Base-by-base conservation (phyloP, 306 rosid species). In the Erythrophleum fordii region DNA sequence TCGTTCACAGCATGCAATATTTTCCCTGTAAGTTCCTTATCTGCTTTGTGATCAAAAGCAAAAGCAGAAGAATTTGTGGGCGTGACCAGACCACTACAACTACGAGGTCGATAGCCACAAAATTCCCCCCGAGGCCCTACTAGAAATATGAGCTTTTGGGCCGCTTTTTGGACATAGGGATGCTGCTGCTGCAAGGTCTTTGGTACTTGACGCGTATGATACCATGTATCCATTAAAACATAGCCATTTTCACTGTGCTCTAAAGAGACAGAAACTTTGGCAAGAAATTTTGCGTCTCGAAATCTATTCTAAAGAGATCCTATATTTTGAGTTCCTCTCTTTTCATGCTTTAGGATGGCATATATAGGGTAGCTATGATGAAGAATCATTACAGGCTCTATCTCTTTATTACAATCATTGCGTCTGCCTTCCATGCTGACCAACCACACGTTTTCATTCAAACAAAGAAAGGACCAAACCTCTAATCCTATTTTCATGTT, bases 321-420 rank as follows among this genome's bases (percentile, higher is more conserved):
- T 52, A 10, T 64, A 39, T 8, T 62, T 64, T 13, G 53, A 74
- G 49, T 28, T 66, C 22, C 17, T 59, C 26, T 18, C 73, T 5
- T 53, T 41, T 53, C 25, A 58, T 44, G 45, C 72, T 75, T 69
- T 75, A 34, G 49, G 44, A 49, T 72, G 44, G 59, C 34, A 48
- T 41, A 79, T 62, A 20, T 10, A 22, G 14, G 18, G 11, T 0
- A 12, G 46, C 46, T 14, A 56, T 76, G 77, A 76, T 75, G 81
- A 55, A 76, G 35, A 69, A 82, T 82, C 81, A 76, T 69, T 59
- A 34, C 64, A 55, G 37, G 28, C 80, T 65, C 58, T 64, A 55
- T 53, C 80, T 53, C 60, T 81, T 81, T 10, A 17, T n/a, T 6
- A 55, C 29, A 56, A 68, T 68, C 31, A 58, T 67, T 68, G 81